Evolutionary conservation across 768 basidiomycete genomes (phyloP), one percentile per base, ranked within the genome.

Genomic region (Lentinula sp.): DNA sequence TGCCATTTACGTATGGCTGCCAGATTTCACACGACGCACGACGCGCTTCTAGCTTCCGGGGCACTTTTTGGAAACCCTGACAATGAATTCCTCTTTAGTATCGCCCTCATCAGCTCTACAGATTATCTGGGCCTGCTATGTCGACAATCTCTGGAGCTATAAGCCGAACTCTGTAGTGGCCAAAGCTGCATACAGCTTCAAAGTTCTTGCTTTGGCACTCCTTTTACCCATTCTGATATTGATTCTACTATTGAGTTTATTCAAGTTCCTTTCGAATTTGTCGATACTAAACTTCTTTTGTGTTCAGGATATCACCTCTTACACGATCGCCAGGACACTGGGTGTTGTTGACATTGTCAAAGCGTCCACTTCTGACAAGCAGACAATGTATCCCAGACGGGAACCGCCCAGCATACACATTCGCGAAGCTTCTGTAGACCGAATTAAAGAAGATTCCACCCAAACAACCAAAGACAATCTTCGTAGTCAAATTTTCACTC

Each of bases 251-350:
- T 90, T 90, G 74, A 61, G 84, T 76, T 60, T 55, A 8, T 60
- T 49, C 18, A 2, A 23, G 46, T 12, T 0, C 16, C 13, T 62
- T 33, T 46, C 63, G 15, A 10, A 13, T 37, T 39, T 62, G 51
- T 63, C 45, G 20, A 48, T 49, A 52, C 49, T 52, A 3, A 60
- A 51, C 57, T 64, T 64, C 16, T 60, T 62, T 28, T 28, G 18
- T 55, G 39, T 56, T 41, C 67, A 93, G 91, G 91, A 93, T 70
- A 84, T 93, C 59, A 77, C 84, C 2, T 90, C 91, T 18, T 93
- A 93, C 66, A 84, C 86, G 61, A 89, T 93, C 68, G 91, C 88
- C 12, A 86, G 91, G 61, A 92, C 90, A 6, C 79, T 93, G 55
- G 91, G 90, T 37, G 80, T 90, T 57, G 81, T 90, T 64, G 90